These are phyloP conservation scores for Capsicum rhomboideum DNA, from an alignment of 257 asterid genomes.

Conservation along the genomic window DNA sequence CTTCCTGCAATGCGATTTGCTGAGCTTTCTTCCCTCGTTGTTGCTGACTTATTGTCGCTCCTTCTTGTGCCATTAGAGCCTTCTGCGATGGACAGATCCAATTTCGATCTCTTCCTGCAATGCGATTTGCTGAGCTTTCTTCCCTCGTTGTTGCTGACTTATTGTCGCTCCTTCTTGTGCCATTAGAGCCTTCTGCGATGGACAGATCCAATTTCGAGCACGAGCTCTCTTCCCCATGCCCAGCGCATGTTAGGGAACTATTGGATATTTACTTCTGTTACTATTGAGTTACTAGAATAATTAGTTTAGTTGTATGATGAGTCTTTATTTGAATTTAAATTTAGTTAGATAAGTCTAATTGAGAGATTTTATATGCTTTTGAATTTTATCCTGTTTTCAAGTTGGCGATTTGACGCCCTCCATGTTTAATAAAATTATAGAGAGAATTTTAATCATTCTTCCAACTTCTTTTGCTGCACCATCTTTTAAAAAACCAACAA, in stretches of 20 bases:
- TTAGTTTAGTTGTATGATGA: neutral
- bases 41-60: too few species aligned
- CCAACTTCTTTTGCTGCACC: neutral
- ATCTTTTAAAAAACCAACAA: neutral
- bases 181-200: too few species aligned
- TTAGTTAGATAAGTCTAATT: neutral
- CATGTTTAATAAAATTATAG: neutral
- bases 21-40: too few species aligned
- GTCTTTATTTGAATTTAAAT: neutral
- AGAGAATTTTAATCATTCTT: neutral
- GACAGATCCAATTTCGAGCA: too few species aligned
- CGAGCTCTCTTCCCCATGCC: too few species aligned
- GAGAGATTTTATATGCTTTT: neutral
- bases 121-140: too few species aligned
- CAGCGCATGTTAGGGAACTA: neutral
- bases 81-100: too few species aligned
- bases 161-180: too few species aligned
- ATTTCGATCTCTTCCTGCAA: too few species aligned
- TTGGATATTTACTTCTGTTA: neutral
- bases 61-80: too few species aligned
- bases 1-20: too few species aligned
- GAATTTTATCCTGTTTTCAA: neutral
- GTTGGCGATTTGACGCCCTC: neutral
- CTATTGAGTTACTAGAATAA: neutral
- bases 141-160: too few species aligned